phyloP scores from a whole-genome alignment of 148 eudicot species.

The Spergularia marina region DNA sequence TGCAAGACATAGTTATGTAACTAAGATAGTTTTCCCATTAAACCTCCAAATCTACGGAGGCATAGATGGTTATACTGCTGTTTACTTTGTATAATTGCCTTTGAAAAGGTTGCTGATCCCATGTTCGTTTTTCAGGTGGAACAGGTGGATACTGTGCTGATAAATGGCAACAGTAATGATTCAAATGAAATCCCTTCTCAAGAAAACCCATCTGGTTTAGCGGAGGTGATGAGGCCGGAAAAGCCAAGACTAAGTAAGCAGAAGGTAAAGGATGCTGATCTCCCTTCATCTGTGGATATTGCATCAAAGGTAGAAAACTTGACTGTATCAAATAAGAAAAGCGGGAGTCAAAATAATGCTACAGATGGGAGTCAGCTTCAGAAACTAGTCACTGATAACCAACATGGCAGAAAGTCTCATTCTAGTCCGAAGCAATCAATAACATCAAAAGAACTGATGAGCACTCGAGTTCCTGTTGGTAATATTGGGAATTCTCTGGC shows the following conservation, averaged over 20 bases:
- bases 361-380: slow-evolving; percentile 18
- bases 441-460: slow-evolving; percentile 15
- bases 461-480: slow-evolving; percentile 7
- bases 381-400: slow-evolving; percentile 18
- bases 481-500: background rate
- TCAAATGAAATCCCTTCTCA: slow-evolving; percentile 2
- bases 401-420: slow-evolving; percentile 6
- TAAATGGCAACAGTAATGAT: background rate
- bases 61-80: background rate
- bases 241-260: slow-evolving; percentile 24
- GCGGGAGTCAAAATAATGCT: slow-evolving; percentile 27
- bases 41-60: background rate
- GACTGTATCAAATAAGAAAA: slow-evolving; percentile 10
- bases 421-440: slow-evolving; percentile 26
- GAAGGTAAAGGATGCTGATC: slow-evolving; percentile 26
- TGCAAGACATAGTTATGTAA: no score
- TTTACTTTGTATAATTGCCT: background rate
- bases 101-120: background rate
- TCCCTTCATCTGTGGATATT: slow-evolving; percentile 27
- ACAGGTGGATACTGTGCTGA: slow-evolving; percentile 3
- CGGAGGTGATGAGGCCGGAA: slow-evolving; percentile 19
- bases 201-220: slow-evolving; percentile 23
- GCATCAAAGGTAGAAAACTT: slow-evolving; percentile 21
- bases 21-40: background rate
- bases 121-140: background rate